Conservation (phyloP, 352 stramenopile species). For the Salisapilia sapeloensis region DNA sequence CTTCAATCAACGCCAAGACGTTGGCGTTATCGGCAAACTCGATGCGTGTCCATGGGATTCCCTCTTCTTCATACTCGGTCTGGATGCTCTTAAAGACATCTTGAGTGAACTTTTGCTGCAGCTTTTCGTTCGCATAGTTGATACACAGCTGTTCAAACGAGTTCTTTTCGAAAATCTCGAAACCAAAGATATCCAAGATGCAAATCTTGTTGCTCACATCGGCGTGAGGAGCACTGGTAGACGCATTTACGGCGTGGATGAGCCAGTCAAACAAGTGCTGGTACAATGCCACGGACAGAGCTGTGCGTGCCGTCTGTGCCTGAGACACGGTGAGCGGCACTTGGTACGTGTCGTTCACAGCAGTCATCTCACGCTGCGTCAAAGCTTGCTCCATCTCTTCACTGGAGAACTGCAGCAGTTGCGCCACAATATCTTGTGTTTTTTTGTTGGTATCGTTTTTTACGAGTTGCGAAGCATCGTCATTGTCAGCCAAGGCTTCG, state of each 20-base stretch:
- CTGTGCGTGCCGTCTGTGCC: constrained; percentile 56
- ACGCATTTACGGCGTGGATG: constrained; percentile 78
- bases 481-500: constrained; percentile 23
- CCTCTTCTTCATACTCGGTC: constrained; percentile 92
- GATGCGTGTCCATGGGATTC: constrained; percentile 83
- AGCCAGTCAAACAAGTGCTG: constrained; percentile 94
- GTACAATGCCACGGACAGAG: constrained; percentile 80
- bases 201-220: constrained; percentile 62
- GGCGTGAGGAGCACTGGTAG: constrained; percentile 32
- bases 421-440: constrained; percentile 25
- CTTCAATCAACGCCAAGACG: constrained; percentile 83
- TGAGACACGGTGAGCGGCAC: constrained; percentile 75
- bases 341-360: constrained; percentile 64
- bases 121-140: constrained; percentile 93
- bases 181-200: constrained; percentile 96
- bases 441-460: constrained; percentile 26
- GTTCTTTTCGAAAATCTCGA: constrained; percentile 95
- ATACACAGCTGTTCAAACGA: constrained; percentile 94
- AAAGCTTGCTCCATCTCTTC: constrained; percentile 53
- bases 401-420: constrained; percentile 47
- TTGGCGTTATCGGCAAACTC: constrained; percentile 87
- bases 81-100: constrained; percentile 92
- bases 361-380: constrained; percentile 64
- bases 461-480: constrained; percentile 46
- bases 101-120: constrained; percentile 89